A percentile compares a stretch with the other conserved stretches of the same genome.
Evolutionary conservation across 495 filamentous ascomycete species (phyloP).

Genomic region (Daldinia grandis): DNA sequence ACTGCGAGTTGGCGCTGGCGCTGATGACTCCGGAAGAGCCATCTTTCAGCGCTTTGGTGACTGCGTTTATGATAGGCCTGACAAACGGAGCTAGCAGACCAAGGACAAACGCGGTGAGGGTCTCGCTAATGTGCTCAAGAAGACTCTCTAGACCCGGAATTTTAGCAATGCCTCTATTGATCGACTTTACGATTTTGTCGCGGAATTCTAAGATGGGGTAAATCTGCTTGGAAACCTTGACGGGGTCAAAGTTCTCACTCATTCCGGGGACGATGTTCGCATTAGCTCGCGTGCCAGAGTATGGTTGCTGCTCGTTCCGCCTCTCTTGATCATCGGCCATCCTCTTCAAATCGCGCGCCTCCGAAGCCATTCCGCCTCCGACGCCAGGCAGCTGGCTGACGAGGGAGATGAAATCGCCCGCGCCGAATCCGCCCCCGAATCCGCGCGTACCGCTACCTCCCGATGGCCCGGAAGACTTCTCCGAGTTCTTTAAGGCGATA

Average conservation of each 20-base stretch:
- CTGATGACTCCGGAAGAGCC: slow-evolving; percentile 83
- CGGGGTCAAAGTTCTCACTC: slow-evolving; percentile 80
- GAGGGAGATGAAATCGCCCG: slow-evolving; percentile 69
- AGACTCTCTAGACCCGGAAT: slow-evolving; percentile 87
- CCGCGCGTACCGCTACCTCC: slow-evolving; percentile 46
- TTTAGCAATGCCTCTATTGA: slow-evolving; percentile 86
- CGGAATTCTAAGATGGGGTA: slow-evolving; percentile 95
- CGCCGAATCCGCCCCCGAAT: slow-evolving; percentile 50
- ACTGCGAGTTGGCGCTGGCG: slow-evolving; percentile 83
- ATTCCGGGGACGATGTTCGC: slow-evolving; percentile 69
- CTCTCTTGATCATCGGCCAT: slow-evolving; percentile 77
- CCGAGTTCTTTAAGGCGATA: slow-evolving; percentile 68
- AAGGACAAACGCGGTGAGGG: slow-evolving; percentile 87
- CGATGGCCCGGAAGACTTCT: slow-evolving; percentile 53
- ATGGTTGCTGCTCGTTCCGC: slow-evolving; percentile 56
- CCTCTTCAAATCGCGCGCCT: slow-evolving; percentile 79
- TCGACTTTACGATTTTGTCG: slow-evolving; percentile 86
- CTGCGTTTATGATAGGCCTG: slow-evolving; percentile 87
- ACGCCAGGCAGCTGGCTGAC: slow-evolving; percentile 82
- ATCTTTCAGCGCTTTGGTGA: slow-evolving; percentile 79
- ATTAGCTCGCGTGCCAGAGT: slow-evolving; percentile 46
- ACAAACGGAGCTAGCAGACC: slow-evolving; percentile 90
- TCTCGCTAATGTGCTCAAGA: slow-evolving; percentile 90
- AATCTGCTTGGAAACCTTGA: slow-evolving; percentile 81
- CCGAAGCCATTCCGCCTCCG: slow-evolving; percentile 71